Evolutionary conservation across 495 filamentous ascomycete genomes (phyloP), one percentile per base, ranked within the genome.

Genomic region (Talaromyces proteolyticus): DNA sequence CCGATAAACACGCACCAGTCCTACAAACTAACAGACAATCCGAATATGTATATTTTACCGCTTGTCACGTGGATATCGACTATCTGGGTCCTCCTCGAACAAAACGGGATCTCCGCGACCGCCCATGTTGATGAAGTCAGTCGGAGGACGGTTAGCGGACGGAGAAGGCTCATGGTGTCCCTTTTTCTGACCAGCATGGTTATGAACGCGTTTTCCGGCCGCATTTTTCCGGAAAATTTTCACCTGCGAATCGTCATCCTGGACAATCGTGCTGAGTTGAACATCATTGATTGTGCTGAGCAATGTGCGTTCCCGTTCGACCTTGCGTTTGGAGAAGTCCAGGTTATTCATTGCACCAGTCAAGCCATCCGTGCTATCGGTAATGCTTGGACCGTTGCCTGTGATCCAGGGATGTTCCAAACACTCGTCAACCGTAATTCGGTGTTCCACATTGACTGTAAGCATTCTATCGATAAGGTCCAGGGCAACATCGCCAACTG

Each of bases 391-490:
- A 29, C 55, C 58, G 22, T 68, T 70, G 22, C 72, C 66, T 1
- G 81, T 89, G 34, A 89, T 76, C 94, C 94, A 99, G 0, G 91
- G 90, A 64, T 99, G 93, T 47, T 88, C 75, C 6, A 97, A 78
- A 60, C 92, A 96, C 60, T 91, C 81, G 43, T 96, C 91, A 49
- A 97, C 80, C 0, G 87, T 93, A 62, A 86, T 90, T 24, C 94
- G 80, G 61, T 85, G 79, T 23, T 90, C 81, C 14, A 87, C 82
- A 53, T 96, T 82, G 14, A 95, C 90, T 0, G 85, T 85, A 24
- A 99, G 79, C 94, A 99, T 99, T 24, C 78, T 77, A 62, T 97
- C 94, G 51, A 99, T 97, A 20, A 99, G 78, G 51, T 96, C 91
- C 46, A 97, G 74, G 3, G 92, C 94, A 37, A 86, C 79, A 50